These are phyloP conservation scores for Phytophthora syringae DNA, from an alignment of 352 stramenopile species.

Conservation along the genomic window DNA sequence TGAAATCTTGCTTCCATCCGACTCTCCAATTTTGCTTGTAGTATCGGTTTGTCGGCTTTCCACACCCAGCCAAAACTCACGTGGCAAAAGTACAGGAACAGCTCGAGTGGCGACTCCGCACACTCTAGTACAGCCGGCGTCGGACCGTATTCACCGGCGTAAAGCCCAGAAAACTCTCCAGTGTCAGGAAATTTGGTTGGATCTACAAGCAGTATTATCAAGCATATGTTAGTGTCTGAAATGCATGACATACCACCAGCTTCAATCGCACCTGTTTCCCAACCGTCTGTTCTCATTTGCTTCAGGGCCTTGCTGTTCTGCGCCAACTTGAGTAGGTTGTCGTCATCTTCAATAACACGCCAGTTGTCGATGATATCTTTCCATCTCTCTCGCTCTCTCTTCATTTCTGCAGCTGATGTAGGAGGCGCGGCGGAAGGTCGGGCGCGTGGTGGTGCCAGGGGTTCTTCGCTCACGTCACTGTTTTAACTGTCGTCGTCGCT, in stretches of 20 bases:
- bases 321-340: background rate
- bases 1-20: background rate
- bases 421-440: background rate
- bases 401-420: background rate
- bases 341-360: background rate
- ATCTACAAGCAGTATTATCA: background rate
- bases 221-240: background rate
- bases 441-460: background rate
- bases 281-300: background rate
- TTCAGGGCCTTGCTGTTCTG: background rate
- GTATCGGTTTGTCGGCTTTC: conserved; percentile 4
- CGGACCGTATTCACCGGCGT: background rate
- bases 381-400: background rate
- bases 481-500: background rate
- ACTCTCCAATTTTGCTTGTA: background rate
- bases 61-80: conserved; percentile 13
- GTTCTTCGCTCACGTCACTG: background rate
- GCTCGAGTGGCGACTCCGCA: background rate
- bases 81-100: conserved; percentile 13
- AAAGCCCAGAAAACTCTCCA: background rate
- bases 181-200: background rate
- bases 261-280: background rate
- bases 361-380: background rate
- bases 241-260: background rate
- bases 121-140: background rate